Evolutionary conservation across 129 eudicot species (phyloP).

Genomic region (Centella asiatica): DNA sequence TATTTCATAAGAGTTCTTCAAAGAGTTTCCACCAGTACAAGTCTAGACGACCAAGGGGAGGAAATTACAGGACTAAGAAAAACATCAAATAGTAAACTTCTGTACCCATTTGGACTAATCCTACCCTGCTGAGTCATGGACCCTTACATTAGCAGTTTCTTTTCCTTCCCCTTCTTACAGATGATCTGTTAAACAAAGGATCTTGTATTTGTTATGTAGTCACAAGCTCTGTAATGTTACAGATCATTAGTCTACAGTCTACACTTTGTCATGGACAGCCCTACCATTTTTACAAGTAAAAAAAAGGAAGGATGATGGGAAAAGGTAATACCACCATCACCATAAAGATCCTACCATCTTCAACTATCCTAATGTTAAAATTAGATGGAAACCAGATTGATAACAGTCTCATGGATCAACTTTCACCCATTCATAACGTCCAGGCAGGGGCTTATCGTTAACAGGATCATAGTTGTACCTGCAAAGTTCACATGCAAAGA

Average conservation of each 20-base stretch:
- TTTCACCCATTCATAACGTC: conserved; percentile 56
- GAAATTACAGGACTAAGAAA: conserved; percentile 11
- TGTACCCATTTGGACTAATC: conserved; percentile 20
- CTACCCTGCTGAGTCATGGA: too few species aligned
- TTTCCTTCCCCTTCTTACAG: conserved; percentile 30
- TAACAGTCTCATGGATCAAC: conserved; percentile 18
- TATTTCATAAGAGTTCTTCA: conserved; percentile 4
- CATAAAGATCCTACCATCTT: conserved; percentile 27
- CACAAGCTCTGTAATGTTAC: conserved; percentile 30
- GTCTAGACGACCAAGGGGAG: conserved; percentile 24
- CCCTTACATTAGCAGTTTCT: conserved; percentile 11
- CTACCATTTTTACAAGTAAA: conserved; percentile 37
- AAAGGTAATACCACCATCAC: conserved; percentile 27
- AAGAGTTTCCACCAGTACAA: conserved; percentile 34
- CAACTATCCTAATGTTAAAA: conserved; percentile 18
- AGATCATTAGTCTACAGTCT: conserved; percentile 39
- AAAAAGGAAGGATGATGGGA: conserved; percentile 31
- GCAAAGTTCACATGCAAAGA: conserved; percentile 1
- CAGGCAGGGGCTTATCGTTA: conserved; percentile 43
- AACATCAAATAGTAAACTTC: not conserved
- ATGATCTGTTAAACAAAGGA: conserved; percentile 42
- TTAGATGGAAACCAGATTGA: conserved; percentile 7
- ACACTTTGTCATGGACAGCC: conserved; percentile 8
- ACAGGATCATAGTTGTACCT: conserved; percentile 68
- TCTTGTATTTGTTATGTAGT: conserved; percentile 11